Evolutionary conservation across 176 grass and related monocot species (phyloP).

Genomic region (Ensete ventricosum): DNA sequence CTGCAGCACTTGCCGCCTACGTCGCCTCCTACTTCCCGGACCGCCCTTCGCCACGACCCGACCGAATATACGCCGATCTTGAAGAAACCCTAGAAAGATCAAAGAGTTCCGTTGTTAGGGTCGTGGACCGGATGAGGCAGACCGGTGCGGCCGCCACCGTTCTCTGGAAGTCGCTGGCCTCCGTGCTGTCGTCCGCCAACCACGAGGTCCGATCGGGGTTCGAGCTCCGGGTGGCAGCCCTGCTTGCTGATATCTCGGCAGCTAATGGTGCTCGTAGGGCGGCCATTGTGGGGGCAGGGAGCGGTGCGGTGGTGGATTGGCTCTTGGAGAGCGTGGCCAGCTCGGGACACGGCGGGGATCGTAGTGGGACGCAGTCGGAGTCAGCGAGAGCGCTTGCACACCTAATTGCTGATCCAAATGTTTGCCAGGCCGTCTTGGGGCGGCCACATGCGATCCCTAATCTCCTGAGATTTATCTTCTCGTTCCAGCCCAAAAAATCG

Average conservation of each 20-base stretch:
- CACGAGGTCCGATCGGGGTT: conserved; percentile 81
- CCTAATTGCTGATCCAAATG: conserved; percentile 51
- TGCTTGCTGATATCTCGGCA: conserved; percentile 77
- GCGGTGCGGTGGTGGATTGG: conserved; percentile 82
- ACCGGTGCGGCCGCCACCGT: conserved; percentile 58
- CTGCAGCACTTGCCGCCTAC: conserved; percentile 21
- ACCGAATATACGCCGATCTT: conserved; percentile 39
- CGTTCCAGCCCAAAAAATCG: conserved; percentile 67
- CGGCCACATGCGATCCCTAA: conserved; percentile 58
- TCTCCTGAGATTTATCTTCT: conserved; percentile 88
- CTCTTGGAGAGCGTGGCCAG: conserved; percentile 57
- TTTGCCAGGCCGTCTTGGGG: conserved; percentile 51
- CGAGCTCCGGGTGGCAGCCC: conserved; percentile 79
- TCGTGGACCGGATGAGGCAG: conserved; percentile 60
- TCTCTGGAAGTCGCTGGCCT: conserved; percentile 63
- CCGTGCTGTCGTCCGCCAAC: conserved; percentile 80
- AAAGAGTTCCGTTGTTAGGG: conserved; percentile 48
- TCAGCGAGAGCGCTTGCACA: conserved; percentile 78
- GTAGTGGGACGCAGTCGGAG: conserved; percentile 60
- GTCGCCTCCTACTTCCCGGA: conserved; percentile 24
- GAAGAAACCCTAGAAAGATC: conserved; percentile 63
- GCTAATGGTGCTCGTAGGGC: conserved; percentile 53
- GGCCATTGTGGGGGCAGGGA: conserved; percentile 65
- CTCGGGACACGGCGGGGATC: conserved; percentile 27
- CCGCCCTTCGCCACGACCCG: conserved; percentile 22